Conservation (phyloP, 768 basidiomycete genomes). For the Xerocomellus chrysenteron region DNA sequence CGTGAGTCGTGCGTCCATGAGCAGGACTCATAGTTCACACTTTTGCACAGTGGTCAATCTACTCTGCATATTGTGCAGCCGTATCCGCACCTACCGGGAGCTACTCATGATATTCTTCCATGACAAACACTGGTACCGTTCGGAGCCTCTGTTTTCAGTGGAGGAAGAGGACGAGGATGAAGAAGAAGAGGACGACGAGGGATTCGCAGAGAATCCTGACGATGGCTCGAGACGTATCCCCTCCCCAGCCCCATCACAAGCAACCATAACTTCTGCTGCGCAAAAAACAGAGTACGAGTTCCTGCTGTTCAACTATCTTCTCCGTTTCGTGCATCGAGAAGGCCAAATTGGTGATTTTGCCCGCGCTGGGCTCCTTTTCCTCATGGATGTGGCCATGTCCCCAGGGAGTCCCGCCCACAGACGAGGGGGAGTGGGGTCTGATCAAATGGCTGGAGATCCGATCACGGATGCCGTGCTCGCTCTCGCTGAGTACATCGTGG, state of each 20-base stretch:
- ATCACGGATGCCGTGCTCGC: constrained; percentile 83
- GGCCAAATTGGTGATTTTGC: constrained; percentile 93
- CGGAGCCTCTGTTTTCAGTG: constrained; percentile 70
- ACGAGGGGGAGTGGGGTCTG: constrained; percentile 33
- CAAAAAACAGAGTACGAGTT: constrained; percentile 92
- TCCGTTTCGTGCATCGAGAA: constrained; percentile 93
- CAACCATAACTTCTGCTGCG: constrained; percentile 51
- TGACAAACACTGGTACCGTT: constrained; percentile 84
- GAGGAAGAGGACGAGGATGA: constrained; percentile 73
- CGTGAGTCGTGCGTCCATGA: constrained; percentile 46
- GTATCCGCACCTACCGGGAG: constrained; percentile 85
- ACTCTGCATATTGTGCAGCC: constrained; percentile 87
- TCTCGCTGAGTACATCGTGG: constrained; percentile 89
- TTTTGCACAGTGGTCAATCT: constrained; percentile 74
- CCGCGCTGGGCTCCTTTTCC: constrained; percentile 85
- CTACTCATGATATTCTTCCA: constrained; percentile 97
- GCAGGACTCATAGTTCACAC: constrained; percentile 4
- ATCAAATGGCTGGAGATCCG: constrained; percentile 48
- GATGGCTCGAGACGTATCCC: constrained; percentile 28
- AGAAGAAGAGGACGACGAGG: constrained; percentile 45
- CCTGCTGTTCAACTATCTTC: constrained; percentile 90
- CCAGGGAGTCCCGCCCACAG: constrained; percentile 53
- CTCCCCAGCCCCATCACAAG: constrained; percentile 65
- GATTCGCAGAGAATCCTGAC: constrained; percentile 3
- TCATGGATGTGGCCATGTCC: constrained; percentile 97